Conservation (phyloP, 495 filamentous ascomycete species). For the Aspergillus bridgeri region DNA sequence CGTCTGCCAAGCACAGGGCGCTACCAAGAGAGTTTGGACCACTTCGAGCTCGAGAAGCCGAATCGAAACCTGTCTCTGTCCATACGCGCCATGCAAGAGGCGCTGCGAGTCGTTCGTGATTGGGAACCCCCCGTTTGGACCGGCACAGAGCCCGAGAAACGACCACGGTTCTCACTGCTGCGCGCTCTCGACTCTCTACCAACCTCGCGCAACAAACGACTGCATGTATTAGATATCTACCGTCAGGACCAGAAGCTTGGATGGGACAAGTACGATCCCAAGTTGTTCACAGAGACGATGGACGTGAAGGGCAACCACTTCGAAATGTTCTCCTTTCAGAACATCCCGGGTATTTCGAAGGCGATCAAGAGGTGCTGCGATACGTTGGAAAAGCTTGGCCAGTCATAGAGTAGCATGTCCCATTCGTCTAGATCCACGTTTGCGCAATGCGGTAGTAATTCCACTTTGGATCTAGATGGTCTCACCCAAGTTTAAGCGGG, state of each 20-base stretch:
- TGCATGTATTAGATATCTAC: neutral
- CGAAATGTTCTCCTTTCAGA: neutral
- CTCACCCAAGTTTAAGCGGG: too few species aligned
- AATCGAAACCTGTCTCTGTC: neutral
- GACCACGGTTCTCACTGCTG: neutral
- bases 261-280: neutral
- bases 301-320: neutral
- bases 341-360: neutral
- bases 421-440: too few species aligned
- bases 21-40: neutral
- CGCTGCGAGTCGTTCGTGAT: neutral
- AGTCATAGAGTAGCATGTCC: neutral
- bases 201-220: neutral
- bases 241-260: neutral
- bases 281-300: neutral
- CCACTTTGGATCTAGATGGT: too few species aligned
- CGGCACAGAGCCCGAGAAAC: neutral
- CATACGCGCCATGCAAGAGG: neutral
- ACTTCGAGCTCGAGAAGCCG: neutral
- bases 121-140: neutral
- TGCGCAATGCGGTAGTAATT: too few species aligned
- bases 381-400: neutral
- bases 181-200: neutral
- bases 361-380: constrained; percentile 1
- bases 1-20: neutral